Base-by-base conservation (phyloP, 306 rosid genomes). In the Rubus idaeus region DNA sequence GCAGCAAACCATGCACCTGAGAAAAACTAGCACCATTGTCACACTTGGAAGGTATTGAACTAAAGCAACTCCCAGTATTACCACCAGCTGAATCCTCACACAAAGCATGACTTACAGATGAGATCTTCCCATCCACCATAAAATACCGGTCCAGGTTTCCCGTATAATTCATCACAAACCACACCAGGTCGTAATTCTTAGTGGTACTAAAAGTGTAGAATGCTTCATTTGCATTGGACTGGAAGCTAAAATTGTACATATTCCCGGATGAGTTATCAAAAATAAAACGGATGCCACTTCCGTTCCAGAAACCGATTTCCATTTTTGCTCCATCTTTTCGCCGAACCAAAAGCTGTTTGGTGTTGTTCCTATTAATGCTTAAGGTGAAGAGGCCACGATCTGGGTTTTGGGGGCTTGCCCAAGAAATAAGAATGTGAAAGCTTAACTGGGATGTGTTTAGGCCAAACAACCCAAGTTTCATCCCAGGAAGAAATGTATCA, bases 141-240 rank as follows among this genome's bases (percentile, higher is more conserved):
- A 52, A 49, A 62, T 30, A 20, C 64, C 64, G 71, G 21, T 75
- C 51, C 18, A 75, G 39, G 10, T 75, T 20, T 21, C 79, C 79
- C 3, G 58, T 64, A 23, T 62, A 49, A 50, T 62, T 16, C 71
- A 75, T 35, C 30, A 75, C 72, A 75, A 75, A 75, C 79, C 79
- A 75, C 63, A 26, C 50, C 16, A 66, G 69, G 4, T 60, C 46
- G 12, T 46, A 51, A 18, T 75, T 52, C 18, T 56, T 41, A 1
- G 23, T 49, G 18, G 9, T 17, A n/a, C 72, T 62, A 39, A 75
- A 64, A 37, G 71, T 62, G 64, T 62, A 75, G 20, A 35, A 75
- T n/a, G 64, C 58, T 2, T 50, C 79, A 7, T 20, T 17, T 10
- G 50, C 18, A 18, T 13, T 50, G 42, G 20, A 5, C 21, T 47